Base-by-base conservation (phyloP, 139 green algal genomes). In the Nannochloris sp. region DNA sequence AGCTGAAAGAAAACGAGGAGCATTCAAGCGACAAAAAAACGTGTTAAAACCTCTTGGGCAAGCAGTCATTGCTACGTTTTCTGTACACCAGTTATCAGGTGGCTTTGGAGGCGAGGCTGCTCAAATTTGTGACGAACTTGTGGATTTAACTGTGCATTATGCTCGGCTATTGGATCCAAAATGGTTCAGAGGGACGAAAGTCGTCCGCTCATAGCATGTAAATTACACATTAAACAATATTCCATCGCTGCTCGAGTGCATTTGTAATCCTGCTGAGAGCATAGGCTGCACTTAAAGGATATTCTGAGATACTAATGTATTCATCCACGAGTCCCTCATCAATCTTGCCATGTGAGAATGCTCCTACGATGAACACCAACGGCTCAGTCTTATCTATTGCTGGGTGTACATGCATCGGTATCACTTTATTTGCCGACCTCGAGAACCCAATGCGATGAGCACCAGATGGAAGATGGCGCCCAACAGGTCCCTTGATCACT, bases 281-380 rank as follows among this genome's bases (percentile, higher is more conserved):
- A 71, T 90, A 97, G 1, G 92, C 91, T 5, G 89, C 91, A 24
- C 73, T 88, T 10, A 98, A 79, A 4, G 91, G 84, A 68, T 91
- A 98, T 71, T 96, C 74, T 1, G 75, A 89, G n/a, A 98, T 81
- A 29, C 79, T 87, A 9, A 96, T 76, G 49, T 87, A 78, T 62
- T 87, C 50, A 64, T 98, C 92, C 2, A 84, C 78, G 53, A 93
- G 96, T 10, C 71, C 60, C 4, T 82, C 71, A 34, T 97, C 87
- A 25, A 97, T 86, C 60, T 89, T 83, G 11, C 92, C 93, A 69
- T 96, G 88, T 15, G 91, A 85, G 68, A 97, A 94, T 1, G 84
- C 93, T 2, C 93, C 93, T 25, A 97, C 79, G 50, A 92, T 78
- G 77, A 96, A 96, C 23, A 92, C 86, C 1, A 90, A 61, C 11